These are phyloP conservation scores for Canavalia gladiata DNA, from an alignment of 306 rosid species.

Conservation along the genomic window DNA sequence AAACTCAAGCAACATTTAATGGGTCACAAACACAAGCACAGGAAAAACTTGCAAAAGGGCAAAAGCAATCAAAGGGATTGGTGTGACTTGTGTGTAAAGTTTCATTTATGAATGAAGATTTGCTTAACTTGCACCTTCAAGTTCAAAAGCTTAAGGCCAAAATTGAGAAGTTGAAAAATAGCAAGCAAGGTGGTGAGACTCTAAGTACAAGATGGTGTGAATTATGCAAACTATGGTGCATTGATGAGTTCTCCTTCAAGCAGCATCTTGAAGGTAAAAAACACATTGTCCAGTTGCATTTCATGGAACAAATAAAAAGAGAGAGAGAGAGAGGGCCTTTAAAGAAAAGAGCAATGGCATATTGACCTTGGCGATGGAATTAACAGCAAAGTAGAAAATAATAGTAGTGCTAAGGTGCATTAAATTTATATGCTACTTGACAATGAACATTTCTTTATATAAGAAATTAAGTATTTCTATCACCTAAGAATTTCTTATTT, in stretches of 20 bases:
- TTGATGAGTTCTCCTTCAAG: conserved; percentile 28
- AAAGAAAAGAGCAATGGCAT: too few species aligned
- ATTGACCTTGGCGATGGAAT: too few species aligned
- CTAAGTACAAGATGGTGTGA: conserved; percentile 46
- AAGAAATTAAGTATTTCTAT: too few species aligned
- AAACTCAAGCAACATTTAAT: conserved; percentile 46
- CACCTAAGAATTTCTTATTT: too few species aligned
- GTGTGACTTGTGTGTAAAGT: conserved; percentile 45
- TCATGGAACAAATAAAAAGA: background rate
- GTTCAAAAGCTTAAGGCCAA: conserved; percentile 45
- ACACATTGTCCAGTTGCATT: conserved; percentile 33
- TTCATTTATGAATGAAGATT: conserved; percentile 38
- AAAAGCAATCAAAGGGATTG: conserved; percentile 10
- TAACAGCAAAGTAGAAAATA: too few species aligned
- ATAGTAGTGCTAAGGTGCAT: too few species aligned
- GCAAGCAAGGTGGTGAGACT: conserved; percentile 14
- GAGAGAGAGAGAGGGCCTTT: background rate
- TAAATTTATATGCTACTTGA: too few species aligned
- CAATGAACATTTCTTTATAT: too few species aligned
- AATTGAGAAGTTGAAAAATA: conserved; percentile 2
- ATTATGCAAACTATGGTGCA: conserved; percentile 49
- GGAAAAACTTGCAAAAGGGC: background rate
- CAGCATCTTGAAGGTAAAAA: conserved; percentile 50
- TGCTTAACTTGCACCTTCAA: conserved; percentile 41
- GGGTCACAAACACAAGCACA: conserved; percentile 41